These are phyloP conservation scores for Paramecium caudatum DNA, from an alignment of 73 alveolate genomes.

Conservation along the genomic window DNA sequence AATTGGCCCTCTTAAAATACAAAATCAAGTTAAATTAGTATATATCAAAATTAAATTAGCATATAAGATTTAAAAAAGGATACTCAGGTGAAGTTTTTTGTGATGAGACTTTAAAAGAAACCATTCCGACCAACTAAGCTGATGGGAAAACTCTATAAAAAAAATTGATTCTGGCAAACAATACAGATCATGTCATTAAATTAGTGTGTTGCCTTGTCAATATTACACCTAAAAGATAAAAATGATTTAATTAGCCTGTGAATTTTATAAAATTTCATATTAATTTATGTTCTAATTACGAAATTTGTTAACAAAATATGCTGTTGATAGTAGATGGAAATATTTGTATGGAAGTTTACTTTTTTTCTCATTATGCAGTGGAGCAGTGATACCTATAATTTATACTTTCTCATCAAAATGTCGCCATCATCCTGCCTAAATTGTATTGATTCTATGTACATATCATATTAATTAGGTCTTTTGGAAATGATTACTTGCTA, in stretches of 20 bases:
- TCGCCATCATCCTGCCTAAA: slow-evolving; percentile 63
- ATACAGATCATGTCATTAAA: slow-evolving; percentile 9
- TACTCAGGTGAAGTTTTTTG: slow-evolving; percentile 1
- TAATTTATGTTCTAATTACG: neutral
- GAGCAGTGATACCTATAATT: slow-evolving; percentile 43
- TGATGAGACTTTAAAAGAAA: neutral
- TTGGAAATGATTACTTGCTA: slow-evolving; percentile 51
- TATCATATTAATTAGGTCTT: neutral
- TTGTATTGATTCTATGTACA: slow-evolving; percentile 39
- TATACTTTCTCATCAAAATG: slow-evolving; percentile 41
- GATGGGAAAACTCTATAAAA: neutral
- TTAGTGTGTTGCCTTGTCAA: slow-evolving; percentile 9
- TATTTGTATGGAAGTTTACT: neutral
- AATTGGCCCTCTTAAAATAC: neutral
- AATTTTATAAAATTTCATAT: too few relatives aligned
- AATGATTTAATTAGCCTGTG: too few relatives aligned
- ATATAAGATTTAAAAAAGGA: slow-evolving; percentile 24
- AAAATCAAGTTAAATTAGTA: slow-evolving; percentile 15
- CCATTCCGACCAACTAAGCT: neutral
- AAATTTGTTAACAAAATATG: too few relatives aligned
- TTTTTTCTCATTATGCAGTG: slow-evolving; percentile 10
- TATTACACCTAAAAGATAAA: neutral
- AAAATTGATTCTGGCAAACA: slow-evolving; percentile 29
- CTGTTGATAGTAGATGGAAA: slow-evolving; percentile 29
- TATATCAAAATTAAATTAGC: neutral